phyloP scores from a whole-genome alignment of 305 asterid genomes.

The Fraxinus platypoda region DNA sequence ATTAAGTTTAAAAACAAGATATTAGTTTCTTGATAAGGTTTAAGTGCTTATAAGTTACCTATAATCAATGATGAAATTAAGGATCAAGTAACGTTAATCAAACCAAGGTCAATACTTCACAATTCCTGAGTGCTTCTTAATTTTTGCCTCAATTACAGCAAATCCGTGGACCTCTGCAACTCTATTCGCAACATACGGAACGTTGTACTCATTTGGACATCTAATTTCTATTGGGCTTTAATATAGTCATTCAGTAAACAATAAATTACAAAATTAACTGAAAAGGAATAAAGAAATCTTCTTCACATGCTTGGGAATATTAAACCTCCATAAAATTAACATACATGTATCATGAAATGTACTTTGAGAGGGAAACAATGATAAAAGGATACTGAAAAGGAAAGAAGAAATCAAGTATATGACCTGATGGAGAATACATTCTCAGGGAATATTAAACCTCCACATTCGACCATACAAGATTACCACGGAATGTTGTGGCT shows the following conservation, averaged over 20 bases:
- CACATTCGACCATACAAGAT: background rate
- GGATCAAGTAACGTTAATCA: background rate
- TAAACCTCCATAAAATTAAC: background rate
- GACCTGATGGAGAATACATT: background rate
- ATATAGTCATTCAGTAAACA: background rate
- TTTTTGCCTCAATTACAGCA: background rate
- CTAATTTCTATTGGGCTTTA: background rate
- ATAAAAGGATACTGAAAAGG: background rate
- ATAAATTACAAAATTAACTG: background rate
- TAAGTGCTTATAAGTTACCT: background rate
- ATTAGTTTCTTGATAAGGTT: background rate
- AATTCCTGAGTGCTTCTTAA: background rate
- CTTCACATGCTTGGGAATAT: background rate
- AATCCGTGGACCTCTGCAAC: background rate
- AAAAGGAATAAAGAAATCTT: background rate
- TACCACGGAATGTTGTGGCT: background rate
- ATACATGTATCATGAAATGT: background rate
- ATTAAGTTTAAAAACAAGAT: background rate
- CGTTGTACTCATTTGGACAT: background rate
- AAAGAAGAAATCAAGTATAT: background rate
- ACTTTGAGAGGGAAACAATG: background rate
- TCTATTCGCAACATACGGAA: background rate
- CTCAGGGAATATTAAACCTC: background rate
- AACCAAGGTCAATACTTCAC: background rate
- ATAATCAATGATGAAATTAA: background rate